Base-by-base conservation (phyloP, 495 filamentous ascomycete species). In the Symbiotaphrina buchneri region DNA sequence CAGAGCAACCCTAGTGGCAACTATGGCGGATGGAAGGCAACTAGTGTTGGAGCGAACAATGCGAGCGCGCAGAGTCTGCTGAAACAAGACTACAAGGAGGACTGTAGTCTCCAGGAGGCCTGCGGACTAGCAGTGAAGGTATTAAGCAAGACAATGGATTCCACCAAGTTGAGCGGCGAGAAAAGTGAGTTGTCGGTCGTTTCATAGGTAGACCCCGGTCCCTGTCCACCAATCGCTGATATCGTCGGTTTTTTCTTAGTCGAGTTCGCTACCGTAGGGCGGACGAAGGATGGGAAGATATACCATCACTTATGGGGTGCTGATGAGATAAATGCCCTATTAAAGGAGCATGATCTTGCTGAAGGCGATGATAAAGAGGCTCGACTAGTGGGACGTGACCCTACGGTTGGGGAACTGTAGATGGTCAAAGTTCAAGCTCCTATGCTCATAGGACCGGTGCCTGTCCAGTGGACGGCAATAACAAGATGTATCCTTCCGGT, bases 21-120 rank as follows among this genome's bases (percentile, higher is more conserved):
- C 57, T 99, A 99, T 47, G 87, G 87, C 31, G 87, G 87, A 28
- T 99, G 87, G 87, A 95, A 95, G 57, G 87, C 87, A 10, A 99
- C 87, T 33, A 92, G 82, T 41, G 80, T 92, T 15, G 87, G 87
- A 21, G 87, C 90, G 37, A 95, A 95, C 63, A 94, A 95, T 49
- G 87, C 90, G 29, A 90, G 80, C 44, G 90, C 90, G 17, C 85
- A 94, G 58, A 92, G 82, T 57, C 56, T 99, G 46, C 56, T 99
- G 49, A 99, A 99, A 67, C 87, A 99, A 51, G 87, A 99, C 52
- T 99, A 95, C 57, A 92, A 95, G 65, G 87, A 95, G 55, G 81
- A 94, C 40, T 91, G 79, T 46, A 70, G 78, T 39, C 54, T 99
- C 48, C 81, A 92, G 62, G 85, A 95, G 61, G 87, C 87, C 5